Evolutionary conservation across 129 eudicot genomes (phyloP).

Genomic region (Arctium minus): DNA sequence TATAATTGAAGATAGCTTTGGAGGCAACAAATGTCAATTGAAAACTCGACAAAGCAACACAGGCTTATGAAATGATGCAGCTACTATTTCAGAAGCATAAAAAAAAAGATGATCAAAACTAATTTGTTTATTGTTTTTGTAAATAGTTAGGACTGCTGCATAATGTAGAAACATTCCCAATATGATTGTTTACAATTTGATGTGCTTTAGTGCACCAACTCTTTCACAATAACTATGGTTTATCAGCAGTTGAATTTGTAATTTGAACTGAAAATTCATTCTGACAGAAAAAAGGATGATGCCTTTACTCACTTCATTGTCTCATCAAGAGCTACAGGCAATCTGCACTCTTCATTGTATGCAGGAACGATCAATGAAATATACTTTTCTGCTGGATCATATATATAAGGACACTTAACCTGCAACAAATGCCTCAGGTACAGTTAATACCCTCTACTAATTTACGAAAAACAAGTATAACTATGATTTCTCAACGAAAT

Average conservation of each 20-base stretch:
- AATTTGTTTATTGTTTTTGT: no score
- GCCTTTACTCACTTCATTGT: slow-evolving; percentile 58
- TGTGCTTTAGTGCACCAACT: background rate
- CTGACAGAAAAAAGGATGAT: background rate
- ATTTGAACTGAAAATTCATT: background rate
- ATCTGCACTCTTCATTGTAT: slow-evolving; percentile 89
- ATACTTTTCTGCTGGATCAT: slow-evolving; percentile 85
- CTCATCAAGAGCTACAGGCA: slow-evolving; percentile 89
- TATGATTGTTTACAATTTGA: background rate
- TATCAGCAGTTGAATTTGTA: background rate
- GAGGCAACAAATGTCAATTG: background rate
- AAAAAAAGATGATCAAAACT: no score
- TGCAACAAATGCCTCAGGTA: slow-evolving; percentile 29
- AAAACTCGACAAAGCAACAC: background rate
- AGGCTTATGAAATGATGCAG: background rate
- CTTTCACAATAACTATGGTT: background rate
- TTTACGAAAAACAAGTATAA: background rate
- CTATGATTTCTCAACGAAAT: background rate
- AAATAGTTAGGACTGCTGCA: background rate
- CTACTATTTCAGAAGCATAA: background rate
- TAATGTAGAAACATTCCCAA: background rate
- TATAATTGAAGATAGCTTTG: background rate
- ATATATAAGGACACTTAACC: slow-evolving; percentile 80
- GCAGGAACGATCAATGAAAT: slow-evolving; percentile 88
- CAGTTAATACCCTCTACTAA: background rate